Evolutionary conservation across 2,329 filamentous ascomycete genomes (phyloP).

Genomic region (Tricladium varicosporioides): DNA sequence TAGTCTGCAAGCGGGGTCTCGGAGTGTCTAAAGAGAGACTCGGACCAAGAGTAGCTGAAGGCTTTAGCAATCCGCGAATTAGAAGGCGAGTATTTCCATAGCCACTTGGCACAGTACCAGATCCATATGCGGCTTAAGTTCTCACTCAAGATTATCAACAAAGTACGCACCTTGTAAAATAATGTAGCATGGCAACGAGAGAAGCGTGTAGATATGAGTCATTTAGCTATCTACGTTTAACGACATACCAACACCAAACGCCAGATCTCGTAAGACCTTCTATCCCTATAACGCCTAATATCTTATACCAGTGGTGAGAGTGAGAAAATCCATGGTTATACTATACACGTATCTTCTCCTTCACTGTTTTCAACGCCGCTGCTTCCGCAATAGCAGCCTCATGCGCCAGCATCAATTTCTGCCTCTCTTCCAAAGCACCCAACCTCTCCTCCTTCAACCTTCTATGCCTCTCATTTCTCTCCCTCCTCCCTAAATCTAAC

Average conservation of each 20-base stretch:
- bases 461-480: slow-evolving; percentile 23
- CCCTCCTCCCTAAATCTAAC: slow-evolving; percentile 26
- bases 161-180: background rate
- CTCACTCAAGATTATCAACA: too few species aligned
- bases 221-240: background rate
- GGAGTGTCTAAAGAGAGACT: too few species aligned
- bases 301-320: background rate
- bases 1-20: too few species aligned
- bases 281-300: background rate
- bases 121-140: too few species aligned
- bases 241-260: background rate
- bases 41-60: too few species aligned
- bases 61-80: too few species aligned
- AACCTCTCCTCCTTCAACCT: slow-evolving; percentile 27
- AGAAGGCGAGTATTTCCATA: too few species aligned
- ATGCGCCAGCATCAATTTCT: slow-evolving; percentile 6
- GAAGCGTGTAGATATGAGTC: background rate
- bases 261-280: background rate
- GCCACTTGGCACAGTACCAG: too few species aligned
- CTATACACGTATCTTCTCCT: background rate
- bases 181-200: background rate
- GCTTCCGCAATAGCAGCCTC: slow-evolving; percentile 11
- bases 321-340: slow-evolving; percentile 17
- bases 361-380: slow-evolving; percentile 1
- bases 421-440: slow-evolving; percentile 19